phyloP scores from a whole-genome alignment of 495 filamentous ascomycete genomes.

The Viridothelium virens region DNA sequence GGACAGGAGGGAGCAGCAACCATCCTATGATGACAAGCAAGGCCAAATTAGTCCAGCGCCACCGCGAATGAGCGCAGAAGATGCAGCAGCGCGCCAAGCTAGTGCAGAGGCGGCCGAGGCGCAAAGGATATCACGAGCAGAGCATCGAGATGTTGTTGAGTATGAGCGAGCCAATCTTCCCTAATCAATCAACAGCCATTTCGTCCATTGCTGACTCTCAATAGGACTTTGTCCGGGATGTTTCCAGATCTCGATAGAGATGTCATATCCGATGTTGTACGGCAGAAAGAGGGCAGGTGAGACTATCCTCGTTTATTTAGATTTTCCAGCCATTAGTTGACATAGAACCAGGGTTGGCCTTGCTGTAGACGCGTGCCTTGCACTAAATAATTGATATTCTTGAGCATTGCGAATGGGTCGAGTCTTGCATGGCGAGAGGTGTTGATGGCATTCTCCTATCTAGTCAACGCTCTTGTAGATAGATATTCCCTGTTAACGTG shows the following conservation, averaged over 20 bases:
- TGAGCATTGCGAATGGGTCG: neutral
- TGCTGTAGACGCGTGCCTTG: conserved; percentile 86
- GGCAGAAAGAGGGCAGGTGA: conserved; percentile 84
- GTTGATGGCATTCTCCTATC: neutral
- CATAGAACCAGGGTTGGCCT: conserved; percentile 60
- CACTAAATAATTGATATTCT: conserved; percentile 43
- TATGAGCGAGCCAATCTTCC: conserved; percentile 25
- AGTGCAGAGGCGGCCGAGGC: conserved; percentile 89
- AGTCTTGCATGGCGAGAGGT: neutral
- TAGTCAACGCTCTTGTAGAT: neutral
- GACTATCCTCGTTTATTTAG: conserved; percentile 28
- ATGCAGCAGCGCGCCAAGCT: conserved; percentile 88
- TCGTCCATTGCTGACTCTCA: conserved; percentile 1
- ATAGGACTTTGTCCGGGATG: conserved; percentile 72
- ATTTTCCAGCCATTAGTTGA: conserved; percentile 18
- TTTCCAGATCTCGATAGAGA: conserved; percentile 87
- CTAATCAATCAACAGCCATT: neutral
- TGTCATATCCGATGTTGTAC: conserved; percentile 87
- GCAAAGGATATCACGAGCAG: conserved; percentile 68
- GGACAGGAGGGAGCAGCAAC: conserved; percentile 34
- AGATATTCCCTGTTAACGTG: neutral
- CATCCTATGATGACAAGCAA: conserved; percentile 24
- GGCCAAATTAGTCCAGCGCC: conserved; percentile 10
- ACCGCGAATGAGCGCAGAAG: conserved; percentile 57
- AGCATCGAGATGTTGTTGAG: conserved; percentile 87